Base-by-base conservation (phyloP, 768 basidiomycete species). In the Obba rivulosa region DNA sequence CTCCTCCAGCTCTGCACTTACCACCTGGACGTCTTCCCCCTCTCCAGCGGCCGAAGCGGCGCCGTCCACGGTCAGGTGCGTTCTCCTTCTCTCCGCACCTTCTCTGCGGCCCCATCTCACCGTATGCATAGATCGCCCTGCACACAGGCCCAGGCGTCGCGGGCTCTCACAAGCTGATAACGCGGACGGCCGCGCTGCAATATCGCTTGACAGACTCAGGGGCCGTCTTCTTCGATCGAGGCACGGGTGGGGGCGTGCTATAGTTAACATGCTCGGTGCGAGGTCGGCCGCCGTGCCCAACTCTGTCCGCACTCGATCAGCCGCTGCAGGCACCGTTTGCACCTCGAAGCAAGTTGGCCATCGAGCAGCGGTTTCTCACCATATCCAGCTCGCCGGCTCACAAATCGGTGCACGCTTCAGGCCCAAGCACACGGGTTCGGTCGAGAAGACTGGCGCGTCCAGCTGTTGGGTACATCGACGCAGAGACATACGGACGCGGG, bases 31-130 rank as follows among this genome's bases (percentile, higher is more conserved):
- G 81, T 90, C 2, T 70, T 75, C 35, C 79, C 87, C 0, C 69
- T 92, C 7, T 70, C 81, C 1, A 89, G 84, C 52, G 88, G 88
- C 4, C 70, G 81, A 21, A 91, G 89, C 52, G 87, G 87, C 2
- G 72, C 80, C 18, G 83, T 92, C 23, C 87, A 80, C 49, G 89
- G 88, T 17, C 84, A 89, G 73, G 88, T 86, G 43, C 17, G 71
- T 4, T 17, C 45, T 42, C 18, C 24, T 3, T 41, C 11, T 24
- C 37, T 7, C 43, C 51, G 40, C 22, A 37, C 37, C n/a, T 39
- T 13, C 8, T 38, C 39, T 7, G 34, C 22, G 14, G 36, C 22
- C 41, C 25, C 34, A 8, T 25, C 13, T 38, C 16, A 11, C 24
- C 17, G 17, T 34, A 25, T 35, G 28, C 51, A n/a, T 51, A 87